Conservation (phyloP, 805 yeast species). For the Schwanniomyces vanrijiae region DNA sequence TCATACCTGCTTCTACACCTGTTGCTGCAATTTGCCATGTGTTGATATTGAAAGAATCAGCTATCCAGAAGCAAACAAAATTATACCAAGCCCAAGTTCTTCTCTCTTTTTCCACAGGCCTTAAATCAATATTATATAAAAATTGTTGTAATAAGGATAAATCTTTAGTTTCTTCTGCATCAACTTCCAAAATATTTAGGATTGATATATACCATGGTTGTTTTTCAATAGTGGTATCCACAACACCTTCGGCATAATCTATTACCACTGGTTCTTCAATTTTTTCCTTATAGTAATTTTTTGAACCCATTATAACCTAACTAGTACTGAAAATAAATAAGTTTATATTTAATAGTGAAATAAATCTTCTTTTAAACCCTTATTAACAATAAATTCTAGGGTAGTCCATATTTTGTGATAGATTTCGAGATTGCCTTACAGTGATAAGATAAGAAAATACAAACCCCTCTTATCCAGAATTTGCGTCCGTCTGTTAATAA, state of each 20-base stretch:
- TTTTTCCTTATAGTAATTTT: background rate
- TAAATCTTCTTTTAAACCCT: background rate
- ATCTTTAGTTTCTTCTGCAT: slow-evolving; percentile 1
- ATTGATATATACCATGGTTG: background rate
- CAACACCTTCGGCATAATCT: background rate
- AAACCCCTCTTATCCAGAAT: background rate
- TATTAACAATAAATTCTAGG: background rate
- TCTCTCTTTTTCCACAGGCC: slow-evolving; percentile 3
- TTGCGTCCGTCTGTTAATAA: background rate
- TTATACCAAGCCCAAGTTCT: slow-evolving; percentile 4
- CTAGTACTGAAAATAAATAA: background rate
- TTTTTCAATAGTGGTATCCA: background rate
- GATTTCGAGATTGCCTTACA: background rate
- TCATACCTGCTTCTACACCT: slow-evolving; percentile 3
- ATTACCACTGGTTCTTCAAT: background rate
- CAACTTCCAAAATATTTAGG: background rate
- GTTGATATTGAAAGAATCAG: slow-evolving; percentile 2
- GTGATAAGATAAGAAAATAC: background rate
- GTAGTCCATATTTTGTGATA: background rate
- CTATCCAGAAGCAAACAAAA: slow-evolving; percentile 4
- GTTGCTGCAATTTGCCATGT: slow-evolving; percentile 5
- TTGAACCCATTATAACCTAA: background rate
- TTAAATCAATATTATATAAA: slow-evolving; percentile 4
- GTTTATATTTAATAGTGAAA: background rate
- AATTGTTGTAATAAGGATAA: background rate